Evolutionary conservation across 495 filamentous ascomycete genomes (phyloP).

Genomic region (Penicillium psychrofluorescens): DNA sequence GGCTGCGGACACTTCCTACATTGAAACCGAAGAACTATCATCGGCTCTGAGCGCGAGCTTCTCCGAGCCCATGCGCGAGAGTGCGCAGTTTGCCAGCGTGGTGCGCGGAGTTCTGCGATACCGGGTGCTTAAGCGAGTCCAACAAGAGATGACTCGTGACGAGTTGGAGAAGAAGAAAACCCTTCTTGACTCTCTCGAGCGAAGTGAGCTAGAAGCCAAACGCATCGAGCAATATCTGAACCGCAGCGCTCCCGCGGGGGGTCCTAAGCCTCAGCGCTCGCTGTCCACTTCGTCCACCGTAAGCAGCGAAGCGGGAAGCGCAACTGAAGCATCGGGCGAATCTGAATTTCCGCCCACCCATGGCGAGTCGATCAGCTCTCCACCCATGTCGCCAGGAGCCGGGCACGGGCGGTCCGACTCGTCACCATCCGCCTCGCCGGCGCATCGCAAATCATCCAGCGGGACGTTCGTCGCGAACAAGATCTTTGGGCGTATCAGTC

Average conservation of each 20-base stretch:
- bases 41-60: slow-evolving; percentile 77
- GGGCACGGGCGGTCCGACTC: slow-evolving; percentile 23
- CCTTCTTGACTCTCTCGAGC: slow-evolving; percentile 74
- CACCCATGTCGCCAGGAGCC: slow-evolving; percentile 46
- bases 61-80: slow-evolving; percentile 95
- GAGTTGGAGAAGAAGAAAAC: slow-evolving; percentile 75
- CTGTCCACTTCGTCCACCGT: slow-evolving; percentile 48
- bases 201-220: slow-evolving; percentile 82
- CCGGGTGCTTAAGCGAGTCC: slow-evolving; percentile 82
- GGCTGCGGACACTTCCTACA: slow-evolving; percentile 91
- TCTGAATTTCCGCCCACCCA: slow-evolving; percentile 93
- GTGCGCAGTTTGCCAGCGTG: slow-evolving; percentile 91
- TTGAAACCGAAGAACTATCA: slow-evolving; percentile 88
- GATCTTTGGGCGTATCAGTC: slow-evolving; percentile 90
- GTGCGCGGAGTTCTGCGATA: slow-evolving; percentile 84
- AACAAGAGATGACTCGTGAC: slow-evolving; percentile 94
- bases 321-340: slow-evolving; percentile 66
- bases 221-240: slow-evolving; percentile 88
- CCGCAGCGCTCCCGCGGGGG: slow-evolving; percentile 42
- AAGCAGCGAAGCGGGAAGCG: slow-evolving; percentile 36
- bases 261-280: slow-evolving; percentile 53
- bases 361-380: slow-evolving; percentile 53
- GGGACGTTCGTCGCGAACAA: slow-evolving; percentile 82
- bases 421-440: slow-evolving; percentile 19
- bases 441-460: slow-evolving; percentile 65